A percentile compares a stretch with the other conserved stretches of the same genome.
phyloP scores from a whole-genome alignment of 768 basidiomycete genomes.

The Lactarius psammicola region DNA sequence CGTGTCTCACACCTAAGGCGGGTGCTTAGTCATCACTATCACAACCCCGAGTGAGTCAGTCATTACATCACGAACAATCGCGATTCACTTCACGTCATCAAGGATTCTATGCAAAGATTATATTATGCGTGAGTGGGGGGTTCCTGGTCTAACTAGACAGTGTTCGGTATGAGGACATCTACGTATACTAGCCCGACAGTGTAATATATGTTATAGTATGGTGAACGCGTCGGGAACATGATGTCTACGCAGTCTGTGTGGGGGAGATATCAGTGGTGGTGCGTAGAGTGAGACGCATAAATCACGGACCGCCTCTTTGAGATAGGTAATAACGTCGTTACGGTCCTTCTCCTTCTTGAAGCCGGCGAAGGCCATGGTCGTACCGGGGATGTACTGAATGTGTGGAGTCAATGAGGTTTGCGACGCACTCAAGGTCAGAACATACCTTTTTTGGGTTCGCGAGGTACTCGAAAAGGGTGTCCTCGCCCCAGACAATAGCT shows the following conservation, averaged over 20 bases:
- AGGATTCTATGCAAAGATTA: slow-evolving; percentile 8
- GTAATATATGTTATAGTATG: slow-evolving; percentile 26
- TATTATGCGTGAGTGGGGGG: slow-evolving; percentile 17
- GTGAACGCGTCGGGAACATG: slow-evolving; percentile 25
- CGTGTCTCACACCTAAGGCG: too few species aligned
- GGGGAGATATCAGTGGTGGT: neutral
- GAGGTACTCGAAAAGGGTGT: slow-evolving; percentile 93
- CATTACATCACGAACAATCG: neutral
- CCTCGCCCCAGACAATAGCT: slow-evolving; percentile 80
- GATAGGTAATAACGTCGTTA: slow-evolving; percentile 85
- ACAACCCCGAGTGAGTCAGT: neutral
- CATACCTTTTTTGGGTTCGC: slow-evolving; percentile 96
- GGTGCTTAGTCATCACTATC: too few species aligned
- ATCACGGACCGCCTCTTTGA: slow-evolving; percentile 68
- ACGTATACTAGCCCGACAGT: slow-evolving; percentile 36
- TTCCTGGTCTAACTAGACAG: slow-evolving; percentile 6
- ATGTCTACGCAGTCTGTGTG: slow-evolving; percentile 33
- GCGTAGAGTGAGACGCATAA: neutral
- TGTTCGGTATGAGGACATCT: slow-evolving; percentile 34
- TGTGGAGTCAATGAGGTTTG: neutral
- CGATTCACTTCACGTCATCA: neutral
- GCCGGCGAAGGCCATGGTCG: slow-evolving; percentile 98
- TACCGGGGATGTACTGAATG: slow-evolving; percentile 90
- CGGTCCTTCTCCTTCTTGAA: slow-evolving; percentile 99
- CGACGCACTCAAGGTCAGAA: slow-evolving; percentile 13